Base-by-base conservation (phyloP, 1,284 basidiomycete species). In the Malassezia equina region DNA sequence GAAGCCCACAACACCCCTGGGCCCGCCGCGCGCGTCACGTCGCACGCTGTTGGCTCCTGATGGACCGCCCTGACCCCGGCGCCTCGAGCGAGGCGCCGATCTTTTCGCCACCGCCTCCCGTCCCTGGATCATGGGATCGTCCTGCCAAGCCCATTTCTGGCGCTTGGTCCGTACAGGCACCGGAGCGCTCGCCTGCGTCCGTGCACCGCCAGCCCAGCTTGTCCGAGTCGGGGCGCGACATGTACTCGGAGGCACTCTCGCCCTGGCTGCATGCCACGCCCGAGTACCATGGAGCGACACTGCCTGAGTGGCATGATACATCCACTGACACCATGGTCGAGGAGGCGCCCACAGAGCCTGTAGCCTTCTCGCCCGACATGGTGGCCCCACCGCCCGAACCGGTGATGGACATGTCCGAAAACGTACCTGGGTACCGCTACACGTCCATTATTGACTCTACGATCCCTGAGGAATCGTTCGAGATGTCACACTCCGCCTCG, bases 241-340 rank as follows among this genome's bases (percentile, higher is more conserved):
- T 48, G n/a, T 48, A 48, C 33, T 48, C 46, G 12, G 46, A 48
- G 23, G 46, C 46, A 4, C 46, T 48, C n/a, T 48, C 33, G 32
- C 46, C 46, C 13, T 48, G 46, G 46, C 46, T 48, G 19, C 31
- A 39, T 33, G 46, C 46, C 1, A 24, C 34, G 7, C 46, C 31
- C 29, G 46, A 28, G 23, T 48, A 32, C 23, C 32, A 13, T n/a
- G 28, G 17, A 4, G 7, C 44, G 7, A 39, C 36, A 6, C 36
- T 39, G 19, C 36, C 17, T 6, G 36, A 19, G 19, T 39, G 36
- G 36, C 36, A 39, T 9, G 44, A 46, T 21, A 15, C 21, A 23
- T 29, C 27, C 7, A 33, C 21, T 4, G 29, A 46, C 13, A 29
- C 44, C 5, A 9, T 32, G 17, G 31, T 29, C 44, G 44, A 46